Percentiles rank a stretch among this genome's conserved stretches.
These are phyloP conservation scores for Rhizopogon sp. DNA, from an alignment of 768 basidiomycete genomes.

Conservation along the genomic window DNA sequence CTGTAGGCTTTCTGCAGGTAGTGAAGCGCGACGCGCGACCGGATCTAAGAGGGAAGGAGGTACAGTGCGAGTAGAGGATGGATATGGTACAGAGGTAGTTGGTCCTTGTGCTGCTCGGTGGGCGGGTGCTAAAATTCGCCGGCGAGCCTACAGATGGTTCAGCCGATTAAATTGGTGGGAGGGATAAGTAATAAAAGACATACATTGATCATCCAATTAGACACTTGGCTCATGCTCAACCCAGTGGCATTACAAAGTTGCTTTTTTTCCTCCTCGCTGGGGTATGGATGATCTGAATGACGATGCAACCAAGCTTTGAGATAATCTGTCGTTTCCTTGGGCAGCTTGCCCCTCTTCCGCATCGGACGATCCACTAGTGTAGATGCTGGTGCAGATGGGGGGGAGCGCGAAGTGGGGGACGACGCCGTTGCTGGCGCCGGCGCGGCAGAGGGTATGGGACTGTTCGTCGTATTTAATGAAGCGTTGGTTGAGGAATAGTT, in stretches of 20 bases:
- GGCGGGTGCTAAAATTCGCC: slow-evolving; percentile 79
- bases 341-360: slow-evolving; percentile 82
- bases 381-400: slow-evolving; percentile 46
- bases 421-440: slow-evolving; percentile 40
- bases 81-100: slow-evolving; percentile 74
- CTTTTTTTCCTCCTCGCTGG: slow-evolving; percentile 88
- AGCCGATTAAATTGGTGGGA: slow-evolving; percentile 7
- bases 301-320: slow-evolving; percentile 86
- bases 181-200: slow-evolving; percentile 27
- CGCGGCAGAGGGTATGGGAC: slow-evolving; percentile 31
- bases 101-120: slow-evolving; percentile 72
- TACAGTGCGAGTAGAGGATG: slow-evolving; percentile 33
- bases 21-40: slow-evolving; percentile 54
- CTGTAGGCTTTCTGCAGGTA: slow-evolving; percentile 67
- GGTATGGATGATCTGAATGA: slow-evolving; percentile 87
- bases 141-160: slow-evolving; percentile 53
- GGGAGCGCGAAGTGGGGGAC: slow-evolving; percentile 38
- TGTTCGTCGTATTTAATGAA: slow-evolving; percentile 18
- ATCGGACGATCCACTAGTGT: slow-evolving; percentile 71
- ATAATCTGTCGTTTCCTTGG: slow-evolving; percentile 87
- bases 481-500: slow-evolving; percentile 32
- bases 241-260: slow-evolving; percentile 83
- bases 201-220: slow-evolving; percentile 93
- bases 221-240: slow-evolving; percentile 84
- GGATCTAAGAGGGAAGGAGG: slow-evolving; percentile 28